Evolutionary conservation across 495 filamentous ascomycete genomes (phyloP).

Genomic region (Penicillium egyptiacum): DNA sequence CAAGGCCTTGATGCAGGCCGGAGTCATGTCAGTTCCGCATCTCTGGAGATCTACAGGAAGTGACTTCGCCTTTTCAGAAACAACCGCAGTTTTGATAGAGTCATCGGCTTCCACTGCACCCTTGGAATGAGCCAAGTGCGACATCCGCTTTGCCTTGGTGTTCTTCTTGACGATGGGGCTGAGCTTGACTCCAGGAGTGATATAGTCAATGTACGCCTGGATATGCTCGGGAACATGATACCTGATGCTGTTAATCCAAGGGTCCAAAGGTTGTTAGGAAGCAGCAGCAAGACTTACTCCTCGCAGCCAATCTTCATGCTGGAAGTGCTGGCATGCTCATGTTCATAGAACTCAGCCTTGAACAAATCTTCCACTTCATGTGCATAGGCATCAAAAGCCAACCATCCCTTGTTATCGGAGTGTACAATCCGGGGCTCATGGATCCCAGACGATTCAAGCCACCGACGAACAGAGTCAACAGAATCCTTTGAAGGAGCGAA

Average conservation of each 20-base stretch:
- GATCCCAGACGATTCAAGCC: slow-evolving; percentile 53
- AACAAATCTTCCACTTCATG: slow-evolving; percentile 58
- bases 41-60: slow-evolving; percentile 24
- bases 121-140: slow-evolving; percentile 21
- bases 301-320: slow-evolving; percentile 52
- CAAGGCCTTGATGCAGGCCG: slow-evolving; percentile 54
- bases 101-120: slow-evolving; percentile 5
- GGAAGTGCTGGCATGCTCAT: slow-evolving; percentile 46
- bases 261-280: not conserved
- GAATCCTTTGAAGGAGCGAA: slow-evolving; percentile 52
- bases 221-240: slow-evolving; percentile 56
- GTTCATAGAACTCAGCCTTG: slow-evolving; percentile 58
- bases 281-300: slow-evolving; percentile 23
- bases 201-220: slow-evolving; percentile 56
- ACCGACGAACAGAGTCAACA: slow-evolving; percentile 43
- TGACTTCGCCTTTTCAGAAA: slow-evolving; percentile 21
- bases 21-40: slow-evolving; percentile 51
- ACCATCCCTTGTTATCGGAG: slow-evolving; percentile 55
- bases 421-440: slow-evolving; percentile 44
- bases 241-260: slow-evolving; percentile 22
- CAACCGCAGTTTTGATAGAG: not conserved
- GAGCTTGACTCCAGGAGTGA: slow-evolving; percentile 56
- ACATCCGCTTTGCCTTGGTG: slow-evolving; percentile 23
- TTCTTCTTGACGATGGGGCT: slow-evolving; percentile 28
- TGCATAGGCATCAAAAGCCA: slow-evolving; percentile 56